Base-by-base conservation (phyloP, 2,329 filamentous ascomycete species). In the Pseudocercospora pini-densiflorae region DNA sequence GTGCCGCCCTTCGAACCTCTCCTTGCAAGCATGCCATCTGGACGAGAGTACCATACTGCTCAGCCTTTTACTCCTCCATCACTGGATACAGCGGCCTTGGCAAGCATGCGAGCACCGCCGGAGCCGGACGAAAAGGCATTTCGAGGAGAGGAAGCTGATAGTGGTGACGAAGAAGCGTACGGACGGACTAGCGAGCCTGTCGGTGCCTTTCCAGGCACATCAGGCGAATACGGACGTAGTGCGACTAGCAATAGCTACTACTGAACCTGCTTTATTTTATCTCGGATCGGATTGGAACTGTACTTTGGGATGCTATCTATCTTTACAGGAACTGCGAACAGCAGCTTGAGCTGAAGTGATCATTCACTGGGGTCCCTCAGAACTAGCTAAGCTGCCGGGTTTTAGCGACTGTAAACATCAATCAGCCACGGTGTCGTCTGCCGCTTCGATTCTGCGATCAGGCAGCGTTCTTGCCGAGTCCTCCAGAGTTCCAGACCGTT, bases 21-120 rank as follows among this genome's bases (percentile, higher is more conserved):
- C 9, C 80, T 97, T 4, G 86, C 91, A 6, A 89, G 88, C 67
- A 91, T 98, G 82, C 94, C 95, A 0, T 94, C 92, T 1, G 94
- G 94, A 1, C 88, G 94, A 69, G 94, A 97, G 74, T 93, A 97
- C 61, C 91, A 96, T 70, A 86, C 83, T 0, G 82, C 92, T 40
- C 90, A 89, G 73, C 83, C 88, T 0, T 97, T 89, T 72, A 82
- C 85, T 6, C 86, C 88, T 0, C 90, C 91, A 0, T 77, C 80
- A 1, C 80, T 97, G 10, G 90, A 91, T 51, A 82, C 85, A 10
- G 86, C 89, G 29, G 81, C 86, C 0, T 80, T 98, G 10, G 74
- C 81, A 9, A 80, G 81, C 12, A 86, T 90, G 85, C 81, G 87
- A 63, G 87, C 84, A 19, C 85, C 86, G 3, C 84, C 84, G 3